A percentile compares a stretch with the other conserved stretches of the same genome.
Evolutionary conservation across 2,329 filamentous ascomycete genomes (phyloP).

Genomic region (Coniochaeta prunicola): DNA sequence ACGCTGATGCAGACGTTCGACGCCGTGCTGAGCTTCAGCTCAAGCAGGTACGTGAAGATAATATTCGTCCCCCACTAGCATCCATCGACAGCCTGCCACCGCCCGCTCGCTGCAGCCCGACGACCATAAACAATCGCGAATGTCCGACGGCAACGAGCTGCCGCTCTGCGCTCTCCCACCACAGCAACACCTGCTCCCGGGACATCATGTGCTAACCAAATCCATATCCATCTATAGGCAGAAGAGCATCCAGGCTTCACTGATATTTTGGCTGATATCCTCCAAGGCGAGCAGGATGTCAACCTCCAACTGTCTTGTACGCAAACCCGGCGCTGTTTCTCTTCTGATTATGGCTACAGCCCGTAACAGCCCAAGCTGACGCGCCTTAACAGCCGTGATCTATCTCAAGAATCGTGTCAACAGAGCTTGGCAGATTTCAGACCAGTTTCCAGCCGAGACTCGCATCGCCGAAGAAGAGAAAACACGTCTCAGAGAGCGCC

Average conservation of each 20-base stretch:
- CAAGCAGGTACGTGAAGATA: constrained; percentile 57
- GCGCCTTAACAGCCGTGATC: constrained; percentile 65
- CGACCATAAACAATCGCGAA: neutral
- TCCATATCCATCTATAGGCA: constrained; percentile 49
- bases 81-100: neutral
- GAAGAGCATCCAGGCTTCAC: constrained; percentile 87
- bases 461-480: constrained; percentile 87
- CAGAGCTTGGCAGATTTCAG: constrained; percentile 76
- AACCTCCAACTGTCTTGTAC: constrained; percentile 83
- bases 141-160: neutral
- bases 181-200: neutral
- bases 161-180: neutral
- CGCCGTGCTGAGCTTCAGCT: constrained; percentile 73
- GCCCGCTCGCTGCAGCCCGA: neutral
- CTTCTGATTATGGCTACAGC: too few species aligned
- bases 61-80: neutral
- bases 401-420: constrained; percentile 98
- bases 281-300: constrained; percentile 80
- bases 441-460: constrained; percentile 65
- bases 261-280: constrained; percentile 82
- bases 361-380: constrained; percentile 10
- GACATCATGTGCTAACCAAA: constrained; percentile 6
- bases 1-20: constrained; percentile 66
- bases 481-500: constrained; percentile 72
- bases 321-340: constrained; percentile 25